Percentiles rank a stretch among this genome's conserved stretches.
These are phyloP conservation scores for Aspergillus puulaauensis DNA, from an alignment of 2,329 filamentous ascomycete genomes.

Conservation along the genomic window DNA sequence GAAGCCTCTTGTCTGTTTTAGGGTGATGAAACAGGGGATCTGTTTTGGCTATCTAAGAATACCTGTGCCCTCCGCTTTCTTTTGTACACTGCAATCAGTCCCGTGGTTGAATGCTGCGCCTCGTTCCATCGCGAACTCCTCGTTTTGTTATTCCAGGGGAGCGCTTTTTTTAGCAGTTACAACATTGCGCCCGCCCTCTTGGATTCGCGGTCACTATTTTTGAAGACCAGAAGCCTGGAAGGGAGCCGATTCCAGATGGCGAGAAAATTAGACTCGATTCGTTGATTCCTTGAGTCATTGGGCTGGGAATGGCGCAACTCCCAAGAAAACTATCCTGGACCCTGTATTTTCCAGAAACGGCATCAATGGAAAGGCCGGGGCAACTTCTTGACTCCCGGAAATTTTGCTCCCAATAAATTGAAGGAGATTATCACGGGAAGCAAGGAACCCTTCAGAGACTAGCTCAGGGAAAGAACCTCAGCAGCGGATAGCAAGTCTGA, in stretches of 20 bases:
- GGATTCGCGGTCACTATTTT: neutral
- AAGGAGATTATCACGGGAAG: neutral
- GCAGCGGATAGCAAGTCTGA: neutral
- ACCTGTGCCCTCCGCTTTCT: neutral
- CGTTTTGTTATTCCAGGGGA: neutral
- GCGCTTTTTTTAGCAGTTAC: constrained; percentile 6
- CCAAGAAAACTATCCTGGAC: neutral
- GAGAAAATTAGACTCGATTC: neutral
- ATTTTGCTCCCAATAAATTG: neutral
- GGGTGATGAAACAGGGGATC: neutral
- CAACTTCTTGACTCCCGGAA: neutral
- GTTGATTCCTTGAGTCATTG: neutral
- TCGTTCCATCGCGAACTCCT: neutral
- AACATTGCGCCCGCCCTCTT: neutral
- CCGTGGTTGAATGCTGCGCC: constrained; percentile 11
- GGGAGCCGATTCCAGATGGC: neutral
- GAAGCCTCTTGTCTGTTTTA: constrained; percentile 6
- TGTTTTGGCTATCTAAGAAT: constrained; percentile 13
- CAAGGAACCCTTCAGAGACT: neutral
- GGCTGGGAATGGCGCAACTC: neutral
- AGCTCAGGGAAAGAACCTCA: neutral
- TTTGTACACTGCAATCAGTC: neutral
- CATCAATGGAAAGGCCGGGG: neutral
- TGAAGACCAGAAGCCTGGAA: neutral
- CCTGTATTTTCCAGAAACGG: neutral